These are phyloP conservation scores for Lenzites betulinus DNA, from an alignment of 768 basidiomycete species.

Conservation along the genomic window DNA sequence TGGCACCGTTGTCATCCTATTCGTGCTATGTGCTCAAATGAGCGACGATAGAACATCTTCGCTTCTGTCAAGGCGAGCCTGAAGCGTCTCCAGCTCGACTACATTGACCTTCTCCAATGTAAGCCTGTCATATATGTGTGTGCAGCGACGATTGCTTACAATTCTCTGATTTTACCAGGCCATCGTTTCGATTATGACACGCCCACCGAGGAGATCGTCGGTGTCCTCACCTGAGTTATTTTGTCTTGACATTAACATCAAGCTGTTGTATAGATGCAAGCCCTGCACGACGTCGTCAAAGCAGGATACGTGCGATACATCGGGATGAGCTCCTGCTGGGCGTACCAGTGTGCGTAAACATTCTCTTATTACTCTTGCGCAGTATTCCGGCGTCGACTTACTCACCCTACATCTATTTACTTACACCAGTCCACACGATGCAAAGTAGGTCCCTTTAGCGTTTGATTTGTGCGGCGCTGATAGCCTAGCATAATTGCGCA, in stretches of 20 bases:
- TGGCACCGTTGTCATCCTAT: neutral
- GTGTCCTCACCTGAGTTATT: neutral
- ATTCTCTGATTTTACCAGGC: conserved; percentile 6
- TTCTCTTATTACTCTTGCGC: too few relatives aligned
- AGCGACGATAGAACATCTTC: conserved; percentile 62
- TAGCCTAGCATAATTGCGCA: conserved; percentile 2
- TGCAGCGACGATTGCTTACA: neutral
- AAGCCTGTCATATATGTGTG: too few relatives aligned
- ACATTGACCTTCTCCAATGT: conserved; percentile 44
- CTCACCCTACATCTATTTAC: neutral
- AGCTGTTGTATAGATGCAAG: conserved; percentile 4
- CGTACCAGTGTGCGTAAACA: conserved; percentile 35
- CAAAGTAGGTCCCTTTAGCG: conserved; percentile 22
- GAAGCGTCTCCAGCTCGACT: conserved; percentile 69
- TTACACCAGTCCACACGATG: conserved; percentile 32
- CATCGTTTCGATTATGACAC: conserved; percentile 37
- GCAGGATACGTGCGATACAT: conserved; percentile 44
- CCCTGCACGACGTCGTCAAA: conserved; percentile 44
- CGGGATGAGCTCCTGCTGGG: conserved; percentile 37
- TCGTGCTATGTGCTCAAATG: neutral
- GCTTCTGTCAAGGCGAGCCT: conserved; percentile 62
- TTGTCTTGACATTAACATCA: too few relatives aligned
- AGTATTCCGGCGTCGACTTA: neutral
- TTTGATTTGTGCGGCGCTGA: neutral
- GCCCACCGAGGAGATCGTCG: conserved; percentile 41